phyloP scores from a whole-genome alignment of 225 moss, liverwort and hornwort species.

The Pleurozium schreberi region DNA sequence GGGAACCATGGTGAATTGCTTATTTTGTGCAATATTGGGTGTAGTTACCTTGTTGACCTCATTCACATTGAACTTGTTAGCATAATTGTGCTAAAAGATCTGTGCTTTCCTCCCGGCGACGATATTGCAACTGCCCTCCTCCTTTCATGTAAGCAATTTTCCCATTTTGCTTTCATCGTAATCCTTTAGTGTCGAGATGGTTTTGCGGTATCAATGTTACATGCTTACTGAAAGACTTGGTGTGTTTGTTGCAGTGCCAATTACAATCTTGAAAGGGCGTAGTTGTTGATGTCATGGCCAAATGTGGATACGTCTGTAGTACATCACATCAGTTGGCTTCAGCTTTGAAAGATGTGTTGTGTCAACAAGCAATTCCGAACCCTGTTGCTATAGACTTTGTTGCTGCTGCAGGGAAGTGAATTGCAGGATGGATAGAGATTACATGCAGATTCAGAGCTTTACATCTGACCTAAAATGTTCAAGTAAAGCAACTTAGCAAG shows the following conservation, averaged over 20 bases:
- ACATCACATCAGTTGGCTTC: neutral
- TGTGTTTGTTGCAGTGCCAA: neutral
- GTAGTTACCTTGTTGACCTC: neutral
- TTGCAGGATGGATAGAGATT: neutral
- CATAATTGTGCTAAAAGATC: too few species aligned
- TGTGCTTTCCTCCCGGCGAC: neutral
- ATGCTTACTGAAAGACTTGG: neutral
- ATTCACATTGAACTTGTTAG: neutral
- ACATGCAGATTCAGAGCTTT: neutral
- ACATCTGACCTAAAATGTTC: neutral
- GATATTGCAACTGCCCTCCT: neutral
- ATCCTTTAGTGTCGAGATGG: neutral
- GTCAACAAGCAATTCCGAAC: neutral
- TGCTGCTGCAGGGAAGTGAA: neutral
- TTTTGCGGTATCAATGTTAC: neutral
- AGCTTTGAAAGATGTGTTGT: neutral
- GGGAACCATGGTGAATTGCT: accelerated
- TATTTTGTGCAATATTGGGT: neutral
- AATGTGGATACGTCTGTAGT: neutral
- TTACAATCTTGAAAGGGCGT: neutral
- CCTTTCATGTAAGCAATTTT: neutral
- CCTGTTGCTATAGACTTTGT: neutral
- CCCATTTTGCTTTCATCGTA: too few species aligned
- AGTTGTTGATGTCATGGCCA: neutral
- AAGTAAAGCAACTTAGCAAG: neutral